Evolutionary conservation across 306 rosid species (phyloP), one percentile per base, ranked within the genome.

Genomic region (Citrullus colocynthis): DNA sequence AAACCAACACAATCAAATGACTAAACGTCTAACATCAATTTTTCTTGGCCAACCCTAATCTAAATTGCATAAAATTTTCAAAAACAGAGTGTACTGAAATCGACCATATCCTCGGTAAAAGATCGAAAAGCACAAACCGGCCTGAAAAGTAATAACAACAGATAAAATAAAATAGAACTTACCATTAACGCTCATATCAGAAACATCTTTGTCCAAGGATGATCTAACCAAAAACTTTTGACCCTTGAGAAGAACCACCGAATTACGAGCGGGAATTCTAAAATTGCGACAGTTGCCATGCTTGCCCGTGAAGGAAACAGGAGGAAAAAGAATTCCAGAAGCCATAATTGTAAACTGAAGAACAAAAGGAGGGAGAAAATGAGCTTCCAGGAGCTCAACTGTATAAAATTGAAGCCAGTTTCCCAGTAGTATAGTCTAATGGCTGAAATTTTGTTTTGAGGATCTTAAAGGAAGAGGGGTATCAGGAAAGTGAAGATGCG

Each of bases 141-240:
- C 54, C 54, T 3, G 16, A 48, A 48, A 12, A 48, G 12, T 12
- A 48, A 48, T 48, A 48, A 75, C 39, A 6, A 45, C 2, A 4
- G 44, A 9, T 39, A 12, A 5, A 32, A 32, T 9, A 39, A 70
- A 75, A 15, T n/a, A 6, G 54, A 48, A 48, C 24, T 65, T 83
- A 95, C 97, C 99, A 30, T 92, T 95, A 16, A 81, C 77, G 80
- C 92, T 88, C 99, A 95, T 95, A 78, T 92, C 96, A 55, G 99
- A 92, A 81, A 95, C 92, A 86, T 87, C 86, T 21, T 88, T 20
- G 13, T 95, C 99, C 80, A 95, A 86, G 78, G 99, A 95, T 55
- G 90, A 89, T 30, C 92, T 86, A 86, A 92, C 81, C 12, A 83
- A 83, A 49, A 24, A 57, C 78, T 67, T 86, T 61, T 15, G 83